These are phyloP conservation scores for Colletotrichum orbiculare DNA, from an alignment of 2,329 filamentous ascomycete genomes.

Conservation along the genomic window DNA sequence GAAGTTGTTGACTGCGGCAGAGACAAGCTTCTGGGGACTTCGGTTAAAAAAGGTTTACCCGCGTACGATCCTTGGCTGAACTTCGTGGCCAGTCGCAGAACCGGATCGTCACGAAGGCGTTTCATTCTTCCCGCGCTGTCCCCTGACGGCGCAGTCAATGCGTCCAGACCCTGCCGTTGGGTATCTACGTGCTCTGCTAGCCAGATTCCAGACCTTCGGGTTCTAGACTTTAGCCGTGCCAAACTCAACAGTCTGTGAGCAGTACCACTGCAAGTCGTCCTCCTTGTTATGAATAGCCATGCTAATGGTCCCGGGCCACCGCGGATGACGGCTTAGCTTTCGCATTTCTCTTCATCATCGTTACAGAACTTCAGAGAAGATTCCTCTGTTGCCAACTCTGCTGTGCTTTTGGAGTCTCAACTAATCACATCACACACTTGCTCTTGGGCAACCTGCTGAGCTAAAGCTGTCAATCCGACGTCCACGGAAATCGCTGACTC, in stretches of 20 bases:
- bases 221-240: background rate
- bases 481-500: no score
- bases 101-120: slow-evolving; percentile 20
- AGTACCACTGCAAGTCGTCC: no score
- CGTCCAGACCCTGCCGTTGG: slow-evolving; percentile 7
- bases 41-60: slow-evolving; percentile 26
- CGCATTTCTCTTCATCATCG: background rate
- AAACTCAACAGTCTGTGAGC: no score
- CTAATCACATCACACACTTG: background rate
- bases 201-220: background rate
- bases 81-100: slow-evolving; percentile 13
- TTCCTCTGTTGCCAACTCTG: no score
- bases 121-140: slow-evolving; percentile 9
- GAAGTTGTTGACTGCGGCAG: slow-evolving; percentile 4
- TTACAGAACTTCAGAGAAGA: no score
- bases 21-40: slow-evolving; percentile 17
- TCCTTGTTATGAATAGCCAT: no score
- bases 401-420: no score
- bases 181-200: background rate
- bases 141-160: slow-evolving; percentile 2
- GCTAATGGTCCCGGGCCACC: no score
- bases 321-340: no score
- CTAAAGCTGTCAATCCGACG: no score
- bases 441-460: no score
- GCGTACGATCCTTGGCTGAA: slow-evolving; percentile 22